Evolutionary conservation across 176 grass and related monocot genomes (phyloP).

Genomic region (Carex littledalei): DNA sequence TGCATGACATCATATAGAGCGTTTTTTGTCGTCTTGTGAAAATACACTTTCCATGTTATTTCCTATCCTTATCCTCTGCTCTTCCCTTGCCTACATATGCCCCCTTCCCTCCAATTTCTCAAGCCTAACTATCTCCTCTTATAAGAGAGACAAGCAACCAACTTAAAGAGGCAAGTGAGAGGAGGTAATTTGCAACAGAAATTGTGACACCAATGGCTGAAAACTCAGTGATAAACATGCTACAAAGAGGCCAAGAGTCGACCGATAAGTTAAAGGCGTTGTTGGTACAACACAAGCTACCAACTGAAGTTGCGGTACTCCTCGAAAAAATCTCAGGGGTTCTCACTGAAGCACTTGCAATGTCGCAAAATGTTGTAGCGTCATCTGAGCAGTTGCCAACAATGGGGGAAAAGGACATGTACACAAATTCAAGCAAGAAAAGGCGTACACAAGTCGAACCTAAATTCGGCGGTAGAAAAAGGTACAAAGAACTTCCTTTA

Average conservation of each 20-base stretch:
- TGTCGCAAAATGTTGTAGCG: not conserved
- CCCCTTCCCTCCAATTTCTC: not conserved
- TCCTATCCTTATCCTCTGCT: constrained; percentile 8
- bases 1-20: not conserved
- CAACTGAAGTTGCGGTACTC: not conserved
- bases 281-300: not conserved
- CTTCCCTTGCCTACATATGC: not conserved
- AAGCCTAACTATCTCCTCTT: not conserved
- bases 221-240: not conserved
- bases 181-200: not conserved
- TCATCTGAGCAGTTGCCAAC: not conserved
- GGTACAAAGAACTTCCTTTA: not conserved
- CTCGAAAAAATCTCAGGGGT: not conserved
- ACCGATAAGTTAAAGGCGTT: not conserved
- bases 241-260: not conserved
- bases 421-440: constrained; percentile 3
- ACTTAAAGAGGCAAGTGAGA: not conserved
- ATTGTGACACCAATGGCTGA: not conserved
- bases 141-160: not conserved
- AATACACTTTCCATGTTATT: not conserved
- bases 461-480: not conserved
- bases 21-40: not conserved
- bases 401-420: not conserved
- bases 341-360: not conserved
- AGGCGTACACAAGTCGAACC: not conserved